phyloP scores from a whole-genome alignment of 352 stramenopile genomes.

The Plasmopara halstedii region DNA sequence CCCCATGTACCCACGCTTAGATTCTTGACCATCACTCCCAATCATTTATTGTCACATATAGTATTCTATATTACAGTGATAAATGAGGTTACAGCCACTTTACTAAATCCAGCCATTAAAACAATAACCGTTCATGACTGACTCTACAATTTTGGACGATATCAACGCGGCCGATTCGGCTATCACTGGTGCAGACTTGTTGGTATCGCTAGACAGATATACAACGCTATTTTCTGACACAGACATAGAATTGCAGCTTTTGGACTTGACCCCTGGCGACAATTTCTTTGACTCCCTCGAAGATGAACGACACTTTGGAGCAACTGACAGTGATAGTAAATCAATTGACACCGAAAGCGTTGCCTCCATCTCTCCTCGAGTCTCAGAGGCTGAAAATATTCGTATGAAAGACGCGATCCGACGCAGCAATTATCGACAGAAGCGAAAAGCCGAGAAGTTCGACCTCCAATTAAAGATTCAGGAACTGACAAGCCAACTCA shows the following conservation, averaged over 20 bases:
- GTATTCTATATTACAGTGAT: too few species aligned
- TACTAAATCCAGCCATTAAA: too few species aligned
- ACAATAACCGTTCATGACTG: too few species aligned
- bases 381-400: constrained; percentile 2
- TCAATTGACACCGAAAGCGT: constrained; percentile 15
- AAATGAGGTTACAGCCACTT: too few species aligned
- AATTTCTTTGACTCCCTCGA: too few species aligned
- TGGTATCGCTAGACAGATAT: constrained; percentile 14
- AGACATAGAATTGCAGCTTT: constrained; percentile 10
- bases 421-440: constrained; percentile 16
- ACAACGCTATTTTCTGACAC: constrained; percentile 2
- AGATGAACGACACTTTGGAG: neutral
- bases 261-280: constrained; percentile 3
- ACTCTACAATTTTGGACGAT: constrained; percentile 19
- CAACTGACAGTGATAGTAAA: constrained; percentile 13
- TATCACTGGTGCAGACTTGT: constrained; percentile 6
- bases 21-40: too few species aligned
- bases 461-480: constrained; percentile 10
- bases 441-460: constrained; percentile 15
- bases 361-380: constrained; percentile 4
- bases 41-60: too few species aligned
- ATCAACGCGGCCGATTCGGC: constrained; percentile 13
- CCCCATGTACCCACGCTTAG: too few species aligned
- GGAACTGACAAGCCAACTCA: constrained; percentile 9
- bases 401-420: constrained; percentile 17